These are phyloP conservation scores for Colletotrichum paranaense DNA, from an alignment of 2,329 filamentous ascomycete genomes.

Conservation along the genomic window DNA sequence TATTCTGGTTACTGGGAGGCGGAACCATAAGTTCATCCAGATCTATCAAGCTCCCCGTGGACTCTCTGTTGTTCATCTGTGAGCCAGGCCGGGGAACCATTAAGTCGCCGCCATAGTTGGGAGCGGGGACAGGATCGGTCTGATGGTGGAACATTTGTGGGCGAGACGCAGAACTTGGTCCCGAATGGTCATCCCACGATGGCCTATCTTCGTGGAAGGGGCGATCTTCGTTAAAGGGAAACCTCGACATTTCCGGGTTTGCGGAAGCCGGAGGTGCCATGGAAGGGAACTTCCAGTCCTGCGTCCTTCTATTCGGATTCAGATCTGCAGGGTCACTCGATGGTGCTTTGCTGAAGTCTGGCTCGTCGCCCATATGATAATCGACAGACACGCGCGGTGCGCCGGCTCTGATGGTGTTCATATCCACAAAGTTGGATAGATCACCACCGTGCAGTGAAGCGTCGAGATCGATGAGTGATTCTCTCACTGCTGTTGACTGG, in stretches of 20 bases:
- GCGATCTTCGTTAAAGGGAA: slow-evolving; percentile 51
- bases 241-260: slow-evolving; percentile 63
- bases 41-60: slow-evolving; percentile 61
- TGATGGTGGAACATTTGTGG: slow-evolving; percentile 62
- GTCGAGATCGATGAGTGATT: slow-evolving; percentile 74
- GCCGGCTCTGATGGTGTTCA: slow-evolving; percentile 69
- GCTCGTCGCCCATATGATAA: slow-evolving; percentile 44
- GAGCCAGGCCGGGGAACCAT: slow-evolving; percentile 40
- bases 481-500: slow-evolving; percentile 62
- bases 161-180: slow-evolving; percentile 48
- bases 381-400: slow-evolving; percentile 60
- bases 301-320: slow-evolving; percentile 62
- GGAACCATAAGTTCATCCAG: slow-evolving; percentile 57
- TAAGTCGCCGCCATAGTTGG: slow-evolving; percentile 35
- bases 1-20: slow-evolving; percentile 45
- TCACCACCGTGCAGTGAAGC: slow-evolving; percentile 67
- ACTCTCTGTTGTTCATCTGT: slow-evolving; percentile 47
- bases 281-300: slow-evolving; percentile 70
- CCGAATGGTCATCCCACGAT: slow-evolving; percentile 41
- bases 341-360: slow-evolving; percentile 59
- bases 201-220: not conserved
- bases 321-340: slow-evolving; percentile 69
- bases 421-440: slow-evolving; percentile 68
- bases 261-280: slow-evolving; percentile 64
- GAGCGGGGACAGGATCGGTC: slow-evolving; percentile 59